Evolutionary conservation across 768 basidiomycete genomes (phyloP).

Genomic region (Phanerodontia chrysosporium): DNA sequence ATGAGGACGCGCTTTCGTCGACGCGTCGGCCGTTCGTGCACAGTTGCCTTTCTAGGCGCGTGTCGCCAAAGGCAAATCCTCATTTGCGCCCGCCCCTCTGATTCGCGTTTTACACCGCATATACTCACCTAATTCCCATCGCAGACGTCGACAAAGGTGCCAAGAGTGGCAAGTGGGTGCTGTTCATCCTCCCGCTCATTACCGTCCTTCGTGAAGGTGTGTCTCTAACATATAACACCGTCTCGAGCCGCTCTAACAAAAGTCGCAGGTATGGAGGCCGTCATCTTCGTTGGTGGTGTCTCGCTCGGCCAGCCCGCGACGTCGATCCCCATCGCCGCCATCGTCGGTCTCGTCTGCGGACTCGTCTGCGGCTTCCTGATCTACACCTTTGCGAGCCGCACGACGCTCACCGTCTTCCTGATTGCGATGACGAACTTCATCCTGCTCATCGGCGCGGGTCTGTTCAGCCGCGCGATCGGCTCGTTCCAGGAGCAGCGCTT

Average conservation of each 20-base stretch:
- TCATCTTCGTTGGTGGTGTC: constrained; percentile 92
- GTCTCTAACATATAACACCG: not conserved
- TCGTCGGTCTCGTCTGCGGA: constrained; percentile 80
- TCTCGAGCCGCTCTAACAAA: not conserved
- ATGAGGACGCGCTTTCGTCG: not conserved
- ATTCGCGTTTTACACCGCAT: not conserved
- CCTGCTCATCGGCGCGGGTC: constrained; percentile 89
- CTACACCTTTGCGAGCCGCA: constrained; percentile 74
- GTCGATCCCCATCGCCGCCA: constrained; percentile 87
- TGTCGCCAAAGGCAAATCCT: not conserved
- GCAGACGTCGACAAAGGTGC: constrained; percentile 45
- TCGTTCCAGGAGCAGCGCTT: constrained; percentile 69
- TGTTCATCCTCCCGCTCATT: constrained; percentile 87
- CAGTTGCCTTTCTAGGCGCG: not conserved
- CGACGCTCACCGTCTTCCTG: constrained; percentile 82
- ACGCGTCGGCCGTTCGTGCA: not conserved
- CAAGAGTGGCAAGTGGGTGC: constrained; percentile 71
- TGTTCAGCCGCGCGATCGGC: constrained; percentile 78
- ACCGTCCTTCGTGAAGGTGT: constrained; percentile 90
- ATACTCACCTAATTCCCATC: not conserved
- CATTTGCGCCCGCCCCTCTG: not conserved
- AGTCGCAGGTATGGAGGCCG: constrained; percentile 70
- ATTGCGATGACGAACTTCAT: constrained; percentile 89
- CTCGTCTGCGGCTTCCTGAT: constrained; percentile 69
- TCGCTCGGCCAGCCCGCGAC: constrained; percentile 78